Evolutionary conservation across 1,284 basidiomycete species (phyloP).

Genomic region (Malassezia restricta): DNA sequence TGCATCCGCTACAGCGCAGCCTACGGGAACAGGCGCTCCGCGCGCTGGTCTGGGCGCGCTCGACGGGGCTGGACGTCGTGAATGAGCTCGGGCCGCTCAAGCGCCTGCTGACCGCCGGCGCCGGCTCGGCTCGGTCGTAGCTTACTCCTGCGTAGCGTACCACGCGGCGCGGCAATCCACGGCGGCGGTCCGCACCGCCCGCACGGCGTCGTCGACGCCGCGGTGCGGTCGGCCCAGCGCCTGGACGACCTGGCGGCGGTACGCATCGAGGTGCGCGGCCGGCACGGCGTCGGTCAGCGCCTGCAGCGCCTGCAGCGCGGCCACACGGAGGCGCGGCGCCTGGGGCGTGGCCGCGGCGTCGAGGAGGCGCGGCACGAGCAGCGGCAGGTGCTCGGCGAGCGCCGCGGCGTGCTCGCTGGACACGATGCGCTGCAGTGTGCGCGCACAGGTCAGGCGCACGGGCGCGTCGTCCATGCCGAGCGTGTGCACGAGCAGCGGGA

Average conservation of each 20-base stretch:
- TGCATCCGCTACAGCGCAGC: slow-evolving; percentile 5
- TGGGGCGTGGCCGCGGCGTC: slow-evolving; percentile 14
- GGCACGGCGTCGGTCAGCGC: slow-evolving; percentile 62
- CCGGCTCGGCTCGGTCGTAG: slow-evolving; percentile 5
- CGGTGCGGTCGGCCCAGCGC: slow-evolving; percentile 52
- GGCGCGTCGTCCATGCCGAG: slow-evolving; percentile 63
- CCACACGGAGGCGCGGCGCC: slow-evolving; percentile 54
- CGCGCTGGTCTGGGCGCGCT: slow-evolving; percentile 35
- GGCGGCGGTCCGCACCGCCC: slow-evolving; percentile 24
- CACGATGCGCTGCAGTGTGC: slow-evolving; percentile 43
- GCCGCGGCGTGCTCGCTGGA: neutral
- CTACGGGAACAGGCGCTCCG: slow-evolving; percentile 18
- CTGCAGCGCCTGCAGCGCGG: slow-evolving; percentile 63
- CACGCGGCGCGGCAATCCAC: slow-evolving; percentile 37
- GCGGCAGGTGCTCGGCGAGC: slow-evolving; percentile 14
- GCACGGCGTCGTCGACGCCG: slow-evolving; percentile 34
- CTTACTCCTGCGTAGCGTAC: slow-evolving; percentile 14
- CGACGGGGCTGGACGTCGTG: slow-evolving; percentile 40
- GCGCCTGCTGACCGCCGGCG: slow-evolving; percentile 18
- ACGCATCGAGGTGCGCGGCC: slow-evolving; percentile 65
- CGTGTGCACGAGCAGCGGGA: slow-evolving; percentile 75
- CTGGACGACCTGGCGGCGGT: slow-evolving; percentile 60
- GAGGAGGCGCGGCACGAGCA: slow-evolving; percentile 21
- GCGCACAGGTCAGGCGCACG: slow-evolving; percentile 67
- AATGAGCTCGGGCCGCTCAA: slow-evolving; percentile 41